Base-by-base conservation (phyloP, 2,329 filamentous ascomycete species). In the Paramyrothecium sp. region DNA sequence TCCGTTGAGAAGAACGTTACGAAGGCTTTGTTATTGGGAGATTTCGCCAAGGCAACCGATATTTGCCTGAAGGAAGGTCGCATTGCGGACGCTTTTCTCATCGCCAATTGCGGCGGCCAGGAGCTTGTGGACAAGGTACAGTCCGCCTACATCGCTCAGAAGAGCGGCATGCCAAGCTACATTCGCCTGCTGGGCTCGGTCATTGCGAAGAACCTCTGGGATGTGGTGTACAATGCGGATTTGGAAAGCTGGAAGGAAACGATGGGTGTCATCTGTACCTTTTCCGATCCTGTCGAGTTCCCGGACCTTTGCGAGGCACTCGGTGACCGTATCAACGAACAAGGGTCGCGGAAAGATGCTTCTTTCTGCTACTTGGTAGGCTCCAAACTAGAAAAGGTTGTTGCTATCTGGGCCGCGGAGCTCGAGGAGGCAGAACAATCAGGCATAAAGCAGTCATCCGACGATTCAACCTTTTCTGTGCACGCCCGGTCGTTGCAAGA, bases 321-420 rank as follows among this genome's bases (percentile, higher is more conserved):
- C 21, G 95, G 95, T 65, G 96, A 99, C 72, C 87, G 96, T 30
- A 85, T 99, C 46, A 84, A 91, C 61, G 94, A 97, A 69, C 78
- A 79, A n/a, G 85, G 85, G 21, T 83, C 88, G 44, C 85, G 91
- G 60, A 94, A 96, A 72, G 91, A 99, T 73, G 95, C 95, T 34
- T 93, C 92, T 1, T 96, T 99, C 83, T 99, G 96, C 75, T 99
- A 93, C 75, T 79, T 99, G 60, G 92, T 94, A 49, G 94, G 95
- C 58, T 96, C 94, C 19, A 98, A 97, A 77, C 82, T 99, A 4
- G 94, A 99, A 75, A 99, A 99, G 83, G 94, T 98, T 22, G 91
- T 98, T 50, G 84, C 84, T 38, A 97, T 98, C 69, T 99, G 95
- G 95, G 89, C 94, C 55, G 82, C 90, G 53, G 93, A 98, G 74